These are phyloP conservation scores for Ceratorhiza oryzae-sativae DNA, from an alignment of 1,284 basidiomycete species.

Conservation along the genomic window DNA sequence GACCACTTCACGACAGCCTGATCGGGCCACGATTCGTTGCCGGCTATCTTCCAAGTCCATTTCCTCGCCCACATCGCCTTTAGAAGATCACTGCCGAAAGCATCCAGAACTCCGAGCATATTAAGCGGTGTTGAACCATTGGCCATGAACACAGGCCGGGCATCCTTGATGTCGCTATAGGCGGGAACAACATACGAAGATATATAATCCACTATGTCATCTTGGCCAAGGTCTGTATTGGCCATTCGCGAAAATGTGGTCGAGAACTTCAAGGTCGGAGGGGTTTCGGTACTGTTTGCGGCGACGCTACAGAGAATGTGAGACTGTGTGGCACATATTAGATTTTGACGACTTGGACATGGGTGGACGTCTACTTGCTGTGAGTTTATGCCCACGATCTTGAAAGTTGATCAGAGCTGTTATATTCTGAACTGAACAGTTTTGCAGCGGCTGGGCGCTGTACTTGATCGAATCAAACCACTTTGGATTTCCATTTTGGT, in stretches of 20 bases:
- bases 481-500: constrained; percentile 12
- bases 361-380: background rate
- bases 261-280: constrained; percentile 21
- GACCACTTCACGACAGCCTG: constrained; percentile 37
- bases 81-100: constrained; percentile 27
- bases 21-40: constrained; percentile 32
- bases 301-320: constrained; percentile 21
- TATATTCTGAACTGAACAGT: constrained; percentile 34
- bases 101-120: constrained; percentile 33
- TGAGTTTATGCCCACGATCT: constrained; percentile 20
- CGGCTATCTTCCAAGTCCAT: constrained; percentile 28
- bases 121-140: constrained; percentile 10
- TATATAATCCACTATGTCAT: constrained; percentile 37
- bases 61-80: constrained; percentile 36
- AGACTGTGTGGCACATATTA: constrained; percentile 4
- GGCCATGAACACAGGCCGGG: constrained; percentile 9
- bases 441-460: constrained; percentile 9
- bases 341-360: background rate
- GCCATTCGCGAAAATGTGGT: constrained; percentile 38
- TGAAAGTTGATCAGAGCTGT: constrained; percentile 34
- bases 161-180: constrained; percentile 15
- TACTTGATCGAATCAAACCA: constrained; percentile 31
- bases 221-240: constrained; percentile 34
- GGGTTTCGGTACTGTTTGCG: background rate
- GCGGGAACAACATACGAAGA: constrained; percentile 30